Base-by-base conservation (phyloP, 1,284 basidiomycete genomes). In the Fereydounia khargensis region DNA sequence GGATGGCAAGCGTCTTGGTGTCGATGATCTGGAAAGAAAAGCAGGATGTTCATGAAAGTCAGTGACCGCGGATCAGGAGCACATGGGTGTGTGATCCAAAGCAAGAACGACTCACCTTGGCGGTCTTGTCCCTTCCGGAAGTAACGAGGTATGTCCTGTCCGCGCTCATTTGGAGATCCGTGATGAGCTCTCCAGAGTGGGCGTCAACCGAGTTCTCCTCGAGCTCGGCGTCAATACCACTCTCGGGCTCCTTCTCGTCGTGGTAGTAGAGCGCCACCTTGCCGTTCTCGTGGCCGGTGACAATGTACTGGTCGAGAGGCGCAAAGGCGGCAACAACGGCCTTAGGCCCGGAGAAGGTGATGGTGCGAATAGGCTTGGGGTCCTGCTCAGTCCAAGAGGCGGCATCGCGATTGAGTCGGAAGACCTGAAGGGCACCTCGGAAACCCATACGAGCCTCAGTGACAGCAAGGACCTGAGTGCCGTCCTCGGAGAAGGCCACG, bases 101-200 rank as follows among this genome's bases (percentile, higher is more conserved):
- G n/a, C n/a, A n/a, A n/a, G n/a, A n/a, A n/a, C n/a, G n/a, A 80
- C 85, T 47, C 64, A 91, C 89, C 79, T 90, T 85, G 19, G 95
- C 89, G 27, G 85, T 86, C 80, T 98, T 97, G 79, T 99, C 95
- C 79, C 96, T 96, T 78, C 87, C 89, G 69, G 88, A 88, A 3
- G 95, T 98, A 76, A 97, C 83, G 77, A 96, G 95, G 78, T 97
- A 97, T 19, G 90, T 88, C 46, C 88, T 82, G 77, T 98, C 95
- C 21, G 84, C 83, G 66, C 86, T 86, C 66, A 97, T 79, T 77
- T 99, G 95, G 51, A 99, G 79, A 78, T 99, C 95, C 24, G 92
- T 96, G 44, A 75, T 64, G 23, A 54, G 44, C 17, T 61, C 61
- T 20, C 42, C 51, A 6, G 51, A 21, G 40, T 74, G 70, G 22